A percentile compares a stretch with the other conserved stretches of the same genome.
phyloP scores from a whole-genome alignment of 2,329 filamentous ascomycete genomes.

The Conoideocrella luteorostrata region DNA sequence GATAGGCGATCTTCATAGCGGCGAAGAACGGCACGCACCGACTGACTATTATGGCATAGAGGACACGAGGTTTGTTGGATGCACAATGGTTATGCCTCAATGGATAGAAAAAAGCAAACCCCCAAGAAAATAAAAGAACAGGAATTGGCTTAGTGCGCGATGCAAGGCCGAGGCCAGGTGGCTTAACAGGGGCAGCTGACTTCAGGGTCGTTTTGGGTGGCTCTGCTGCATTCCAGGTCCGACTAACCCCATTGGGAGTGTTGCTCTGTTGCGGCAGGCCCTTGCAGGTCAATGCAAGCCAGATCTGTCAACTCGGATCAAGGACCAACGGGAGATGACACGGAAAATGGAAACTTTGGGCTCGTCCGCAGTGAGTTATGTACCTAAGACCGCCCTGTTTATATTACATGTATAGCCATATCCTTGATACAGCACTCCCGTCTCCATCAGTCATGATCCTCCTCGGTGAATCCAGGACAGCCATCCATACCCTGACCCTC shows the following conservation, averaged over 20 bases:
- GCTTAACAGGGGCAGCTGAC: conserved; percentile 6
- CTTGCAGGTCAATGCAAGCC: no score
- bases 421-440: no score
- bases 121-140: neutral
- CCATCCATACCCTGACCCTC: conserved; percentile 70
- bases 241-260: no score
- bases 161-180: conserved; percentile 13
- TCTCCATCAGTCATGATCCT: conserved; percentile 63
- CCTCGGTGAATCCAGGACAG: conserved; percentile 81
- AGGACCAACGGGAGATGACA: no score
- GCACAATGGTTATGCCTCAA: conserved; percentile 2
- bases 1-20: conserved; percentile 62
- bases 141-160: neutral
- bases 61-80: conserved; percentile 1
- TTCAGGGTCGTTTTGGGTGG: no score
- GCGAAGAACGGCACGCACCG: conserved; percentile 1
- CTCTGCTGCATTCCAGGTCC: conserved; percentile 4
- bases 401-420: no score
- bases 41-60: neutral
- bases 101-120: neutral
- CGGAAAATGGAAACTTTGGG: no score
- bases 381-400: no score
- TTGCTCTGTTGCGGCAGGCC: no score
- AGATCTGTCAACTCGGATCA: no score
- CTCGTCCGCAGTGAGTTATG: no score